Percentiles rank a stretch among this genome's conserved stretches.
Evolutionary conservation across 495 filamentous ascomycete genomes (phyloP).

Genomic region (Darksidea phi): DNA sequence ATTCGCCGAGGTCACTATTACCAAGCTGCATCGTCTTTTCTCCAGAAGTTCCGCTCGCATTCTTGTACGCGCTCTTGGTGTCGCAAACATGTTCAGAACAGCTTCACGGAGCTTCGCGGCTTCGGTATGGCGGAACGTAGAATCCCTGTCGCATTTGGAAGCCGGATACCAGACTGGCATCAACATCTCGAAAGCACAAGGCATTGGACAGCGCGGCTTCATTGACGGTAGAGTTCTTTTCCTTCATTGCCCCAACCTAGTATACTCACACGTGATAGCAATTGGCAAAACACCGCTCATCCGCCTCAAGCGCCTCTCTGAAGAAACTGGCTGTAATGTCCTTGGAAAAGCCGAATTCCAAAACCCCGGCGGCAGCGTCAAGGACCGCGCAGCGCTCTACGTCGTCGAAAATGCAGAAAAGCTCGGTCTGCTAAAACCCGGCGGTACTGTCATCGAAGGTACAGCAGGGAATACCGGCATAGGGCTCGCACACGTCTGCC

Average conservation of each 20-base stretch:
- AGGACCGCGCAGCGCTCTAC: slow-evolving; percentile 94
- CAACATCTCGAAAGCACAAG: slow-evolving; percentile 70
- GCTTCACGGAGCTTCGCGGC: slow-evolving; percentile 57
- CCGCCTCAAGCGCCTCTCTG: slow-evolving; percentile 80
- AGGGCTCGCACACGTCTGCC: slow-evolving; percentile 93
- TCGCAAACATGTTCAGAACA: slow-evolving; percentile 55
- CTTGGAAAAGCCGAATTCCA: slow-evolving; percentile 98
- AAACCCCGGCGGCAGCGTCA: slow-evolving; percentile 94
- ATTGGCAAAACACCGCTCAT: slow-evolving; percentile 98
- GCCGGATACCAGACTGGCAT: slow-evolving; percentile 23
- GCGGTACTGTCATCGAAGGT: slow-evolving; percentile 93
- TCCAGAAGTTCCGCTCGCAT: not conserved
- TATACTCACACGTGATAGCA: slow-evolving; percentile 50
- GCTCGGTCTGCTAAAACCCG: slow-evolving; percentile 72
- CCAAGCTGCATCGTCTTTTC: not conserved
- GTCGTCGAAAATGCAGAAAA: slow-evolving; percentile 93
- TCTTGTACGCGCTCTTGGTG: not conserved
- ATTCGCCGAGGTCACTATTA: not conserved
- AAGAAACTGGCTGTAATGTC: slow-evolving; percentile 89
- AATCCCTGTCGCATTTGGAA: slow-evolving; percentile 31
- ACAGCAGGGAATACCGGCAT: slow-evolving; percentile 98
- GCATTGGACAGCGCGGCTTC: slow-evolving; percentile 70
- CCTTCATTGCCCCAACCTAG: not conserved
- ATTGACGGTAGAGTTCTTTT: slow-evolving; percentile 66
- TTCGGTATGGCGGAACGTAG: slow-evolving; percentile 52